phyloP scores from a whole-genome alignment of 78 protist species.

The Reticulomyxa filosa region DNA sequence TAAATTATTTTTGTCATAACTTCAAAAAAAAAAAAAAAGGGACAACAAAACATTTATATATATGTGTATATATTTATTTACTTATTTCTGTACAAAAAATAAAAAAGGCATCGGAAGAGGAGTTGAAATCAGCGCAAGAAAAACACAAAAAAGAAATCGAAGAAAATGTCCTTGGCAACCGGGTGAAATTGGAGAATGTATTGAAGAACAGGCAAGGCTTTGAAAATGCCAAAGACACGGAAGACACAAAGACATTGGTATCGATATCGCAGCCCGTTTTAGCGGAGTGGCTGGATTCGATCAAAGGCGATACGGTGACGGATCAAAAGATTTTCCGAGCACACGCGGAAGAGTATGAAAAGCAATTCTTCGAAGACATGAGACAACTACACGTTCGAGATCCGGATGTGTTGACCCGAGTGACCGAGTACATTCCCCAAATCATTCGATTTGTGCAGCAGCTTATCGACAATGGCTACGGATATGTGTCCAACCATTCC shows the following conservation, averaged over 20 bases:
- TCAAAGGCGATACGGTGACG: not conserved
- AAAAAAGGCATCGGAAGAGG: not conserved
- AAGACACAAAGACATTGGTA: not conserved
- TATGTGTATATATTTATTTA: not conserved
- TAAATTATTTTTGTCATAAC: not conserved
- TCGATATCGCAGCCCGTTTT: not conserved
- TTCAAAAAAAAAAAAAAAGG: not conserved
- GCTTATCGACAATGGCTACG: not conserved
- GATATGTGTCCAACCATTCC: not conserved
- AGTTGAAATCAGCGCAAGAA: not conserved
- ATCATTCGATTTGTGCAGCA: too few species aligned
- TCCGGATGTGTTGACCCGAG: slow-evolving; percentile 70
- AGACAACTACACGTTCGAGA: slow-evolving; percentile 29
- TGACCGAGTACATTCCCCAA: slow-evolving; percentile 89
- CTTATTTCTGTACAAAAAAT: not conserved
- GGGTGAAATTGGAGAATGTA: too few species aligned
- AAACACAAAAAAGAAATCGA: not conserved
- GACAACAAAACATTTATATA: not conserved
- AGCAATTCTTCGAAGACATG: slow-evolving; percentile 67
- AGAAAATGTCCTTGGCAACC: not conserved
- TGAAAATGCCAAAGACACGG: not conserved
- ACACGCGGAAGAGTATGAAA: slow-evolving; percentile 12
- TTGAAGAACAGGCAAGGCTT: too few species aligned
- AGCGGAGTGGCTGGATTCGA: not conserved
- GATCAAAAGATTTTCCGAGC: slow-evolving; percentile 8